These are phyloP conservation scores for Fusarium sp. DNA, from an alignment of 2,329 filamentous ascomycete genomes.

Conservation along the genomic window DNA sequence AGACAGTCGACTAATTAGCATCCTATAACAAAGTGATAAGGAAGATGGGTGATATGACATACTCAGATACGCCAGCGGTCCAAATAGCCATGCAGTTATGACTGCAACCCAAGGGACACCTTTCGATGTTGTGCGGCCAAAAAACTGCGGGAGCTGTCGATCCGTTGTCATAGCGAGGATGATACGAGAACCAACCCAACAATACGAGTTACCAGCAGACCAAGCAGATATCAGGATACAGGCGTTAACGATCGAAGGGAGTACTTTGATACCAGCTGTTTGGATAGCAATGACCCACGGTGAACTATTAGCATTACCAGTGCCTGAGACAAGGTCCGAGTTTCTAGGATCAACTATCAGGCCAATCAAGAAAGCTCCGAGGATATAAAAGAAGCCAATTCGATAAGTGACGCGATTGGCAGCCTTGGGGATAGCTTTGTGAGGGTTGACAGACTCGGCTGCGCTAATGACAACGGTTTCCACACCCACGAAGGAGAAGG, in stretches of 20 bases:
- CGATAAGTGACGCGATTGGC: conserved; percentile 68
- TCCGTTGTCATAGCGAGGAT: conserved; percentile 75
- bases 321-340: conserved; percentile 59
- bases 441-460: conserved; percentile 70
- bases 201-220: conserved; percentile 70
- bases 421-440: conserved; percentile 71
- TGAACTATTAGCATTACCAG: conserved; percentile 61
- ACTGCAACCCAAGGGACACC: conserved; percentile 70
- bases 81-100: conserved; percentile 66
- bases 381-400: conserved; percentile 69
- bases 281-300: conserved; percentile 78
- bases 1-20: background rate
- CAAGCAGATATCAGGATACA: conserved; percentile 74
- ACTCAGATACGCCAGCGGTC: conserved; percentile 76
- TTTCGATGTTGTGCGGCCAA: conserved; percentile 67
- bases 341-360: conserved; percentile 73
- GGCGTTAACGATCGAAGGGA: conserved; percentile 75
- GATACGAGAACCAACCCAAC: conserved; percentile 68
- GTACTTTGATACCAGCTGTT: conserved; percentile 68
- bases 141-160: conserved; percentile 72
- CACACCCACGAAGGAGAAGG: conserved; percentile 64
- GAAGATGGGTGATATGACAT: conserved; percentile 50
- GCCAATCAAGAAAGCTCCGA: conserved; percentile 67
- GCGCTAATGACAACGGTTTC: conserved; percentile 63
- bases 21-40: rapidly evolving